Conservation (phyloP, 495 filamentous ascomycete genomes). For the Pyrenopolyporus hunteri region DNA sequence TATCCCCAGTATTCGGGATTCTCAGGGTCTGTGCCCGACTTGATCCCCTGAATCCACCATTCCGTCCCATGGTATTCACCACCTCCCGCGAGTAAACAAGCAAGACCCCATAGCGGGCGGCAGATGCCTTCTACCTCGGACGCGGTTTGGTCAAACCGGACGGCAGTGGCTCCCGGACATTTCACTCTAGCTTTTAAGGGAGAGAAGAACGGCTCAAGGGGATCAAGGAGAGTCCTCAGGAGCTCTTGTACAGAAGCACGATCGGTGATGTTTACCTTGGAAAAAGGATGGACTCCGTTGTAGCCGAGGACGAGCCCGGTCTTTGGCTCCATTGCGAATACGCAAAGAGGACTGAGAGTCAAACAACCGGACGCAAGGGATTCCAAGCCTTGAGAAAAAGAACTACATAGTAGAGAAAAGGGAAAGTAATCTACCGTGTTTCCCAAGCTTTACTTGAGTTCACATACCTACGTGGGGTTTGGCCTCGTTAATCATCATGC, state of each 20-base stretch:
- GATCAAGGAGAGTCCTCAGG: slow-evolving; percentile 64
- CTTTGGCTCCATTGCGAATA: slow-evolving; percentile 38
- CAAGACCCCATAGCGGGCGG: slow-evolving; percentile 76
- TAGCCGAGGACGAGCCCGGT: slow-evolving; percentile 59
- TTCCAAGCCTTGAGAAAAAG: slow-evolving; percentile 2
- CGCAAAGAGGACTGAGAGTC: slow-evolving; percentile 11
- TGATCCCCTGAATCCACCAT: slow-evolving; percentile 71
- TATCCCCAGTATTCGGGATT: slow-evolving; percentile 75
- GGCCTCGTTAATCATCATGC: slow-evolving; percentile 17
- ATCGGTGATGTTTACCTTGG: slow-evolving; percentile 51
- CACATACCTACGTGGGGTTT: slow-evolving; percentile 27
- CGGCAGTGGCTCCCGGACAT: slow-evolving; percentile 67
- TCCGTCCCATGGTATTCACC: slow-evolving; percentile 65
- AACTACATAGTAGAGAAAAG: slow-evolving; percentile 3
- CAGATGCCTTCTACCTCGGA: slow-evolving; percentile 79
- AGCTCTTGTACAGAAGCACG: slow-evolving; percentile 63
- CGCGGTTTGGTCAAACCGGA: slow-evolving; percentile 74
- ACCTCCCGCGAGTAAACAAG: slow-evolving; percentile 68
- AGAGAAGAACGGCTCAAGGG: slow-evolving; percentile 68
- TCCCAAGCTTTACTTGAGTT: slow-evolving; percentile 16
- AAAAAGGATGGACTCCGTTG: slow-evolving; percentile 56
- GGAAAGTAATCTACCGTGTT: slow-evolving; percentile 1
- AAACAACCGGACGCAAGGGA: not conserved
- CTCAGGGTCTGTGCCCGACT: slow-evolving; percentile 68
- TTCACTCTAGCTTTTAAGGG: slow-evolving; percentile 62